These are phyloP conservation scores for Turritis glabra DNA, from an alignment of 345 rosid genomes.

Conservation along the genomic window DNA sequence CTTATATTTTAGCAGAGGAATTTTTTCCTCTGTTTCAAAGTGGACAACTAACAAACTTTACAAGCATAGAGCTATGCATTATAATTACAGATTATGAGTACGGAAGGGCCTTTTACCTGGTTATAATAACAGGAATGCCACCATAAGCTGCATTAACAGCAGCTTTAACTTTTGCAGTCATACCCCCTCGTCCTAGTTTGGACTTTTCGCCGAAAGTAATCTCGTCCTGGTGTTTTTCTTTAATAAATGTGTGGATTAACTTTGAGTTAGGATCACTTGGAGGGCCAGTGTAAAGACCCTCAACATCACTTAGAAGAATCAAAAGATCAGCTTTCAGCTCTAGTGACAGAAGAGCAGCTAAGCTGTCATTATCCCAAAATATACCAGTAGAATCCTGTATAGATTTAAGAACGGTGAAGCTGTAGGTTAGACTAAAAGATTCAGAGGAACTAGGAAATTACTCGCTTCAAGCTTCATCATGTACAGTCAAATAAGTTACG, in stretches of 20 bases:
- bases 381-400: slow-evolving; percentile 98
- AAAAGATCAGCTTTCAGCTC: slow-evolving; percentile 96
- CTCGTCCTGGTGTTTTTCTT: slow-evolving; percentile 76
- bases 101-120: slow-evolving; percentile 54
- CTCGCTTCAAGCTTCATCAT: neutral
- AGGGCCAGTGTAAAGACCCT: slow-evolving; percentile 96
- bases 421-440: neutral
- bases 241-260: slow-evolving; percentile 80
- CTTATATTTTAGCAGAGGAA: neutral
- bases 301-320: slow-evolving; percentile 91
- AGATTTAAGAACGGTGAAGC: neutral
- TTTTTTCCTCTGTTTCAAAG: slow-evolving; percentile 1
- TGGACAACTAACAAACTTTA: neutral
- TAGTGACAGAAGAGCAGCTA: slow-evolving; percentile 86
- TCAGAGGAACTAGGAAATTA: neutral
- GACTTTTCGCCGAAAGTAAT: slow-evolving; percentile 98
- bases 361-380: slow-evolving; percentile 99
- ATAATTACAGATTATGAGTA: neutral
- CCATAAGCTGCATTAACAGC: slow-evolving; percentile 87
- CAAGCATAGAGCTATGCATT: neutral
- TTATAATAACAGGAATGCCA: slow-evolving; percentile 92
- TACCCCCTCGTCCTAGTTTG: slow-evolving; percentile 96
- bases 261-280: slow-evolving; percentile 86
- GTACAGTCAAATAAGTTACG: neutral
- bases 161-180: slow-evolving; percentile 98